Percentiles rank a stretch among this genome's conserved stretches.
phyloP scores from a whole-genome alignment of 495 filamentous ascomycete genomes.

The Xylaria telfairii region DNA sequence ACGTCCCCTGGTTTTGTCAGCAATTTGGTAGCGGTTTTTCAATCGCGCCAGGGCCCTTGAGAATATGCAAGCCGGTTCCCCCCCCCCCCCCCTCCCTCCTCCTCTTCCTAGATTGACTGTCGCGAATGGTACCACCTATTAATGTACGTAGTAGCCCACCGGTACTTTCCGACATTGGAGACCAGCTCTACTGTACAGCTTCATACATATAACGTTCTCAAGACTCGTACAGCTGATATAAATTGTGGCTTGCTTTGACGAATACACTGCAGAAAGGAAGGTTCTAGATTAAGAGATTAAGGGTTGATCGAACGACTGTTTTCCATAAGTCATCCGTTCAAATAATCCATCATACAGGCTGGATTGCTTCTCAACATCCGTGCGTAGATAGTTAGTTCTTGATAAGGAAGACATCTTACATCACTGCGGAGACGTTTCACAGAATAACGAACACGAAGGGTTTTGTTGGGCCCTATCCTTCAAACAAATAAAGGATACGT shows the following conservation, averaged over 20 bases:
- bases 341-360: neutral
- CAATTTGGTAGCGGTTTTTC: constrained; percentile 9
- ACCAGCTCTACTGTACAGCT: neutral
- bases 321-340: neutral
- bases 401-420: neutral
- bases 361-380: neutral
- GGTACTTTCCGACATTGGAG: neutral
- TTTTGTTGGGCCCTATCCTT: neutral
- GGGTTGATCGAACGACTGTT: neutral
- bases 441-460: neutral
- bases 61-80: neutral
- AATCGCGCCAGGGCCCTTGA: neutral
- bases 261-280: neutral
- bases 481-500: neutral
- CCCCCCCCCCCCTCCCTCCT: neutral
- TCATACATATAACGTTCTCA: neutral
- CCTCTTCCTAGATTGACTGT: neutral
- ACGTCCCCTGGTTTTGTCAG: neutral
- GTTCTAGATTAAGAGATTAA: neutral
- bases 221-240: neutral
- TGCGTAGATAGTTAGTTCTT: neutral
- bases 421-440: neutral
- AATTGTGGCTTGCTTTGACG: neutral
- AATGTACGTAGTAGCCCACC: neutral
- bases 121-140: neutral